Conservation (phyloP, 2,329 filamentous ascomycete species). For the Chaetomiaceae sp. region DNA sequence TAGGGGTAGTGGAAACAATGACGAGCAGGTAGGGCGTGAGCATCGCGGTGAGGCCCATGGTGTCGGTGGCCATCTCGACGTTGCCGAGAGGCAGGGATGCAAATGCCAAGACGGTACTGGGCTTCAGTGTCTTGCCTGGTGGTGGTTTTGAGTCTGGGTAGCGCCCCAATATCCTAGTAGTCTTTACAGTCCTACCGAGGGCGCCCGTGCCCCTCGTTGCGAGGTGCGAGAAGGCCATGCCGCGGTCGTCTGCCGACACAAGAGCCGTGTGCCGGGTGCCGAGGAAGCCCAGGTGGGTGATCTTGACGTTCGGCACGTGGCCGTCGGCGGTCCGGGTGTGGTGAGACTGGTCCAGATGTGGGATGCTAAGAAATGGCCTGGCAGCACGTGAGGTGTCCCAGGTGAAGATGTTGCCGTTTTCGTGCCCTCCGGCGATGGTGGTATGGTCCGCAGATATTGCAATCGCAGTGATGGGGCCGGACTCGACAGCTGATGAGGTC, state of each 20-base stretch:
- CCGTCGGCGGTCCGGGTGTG: slow-evolving; percentile 69
- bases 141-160: slow-evolving; percentile 71
- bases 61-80: slow-evolving; percentile 80
- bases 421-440: slow-evolving; percentile 85
- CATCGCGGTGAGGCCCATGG: slow-evolving; percentile 87
- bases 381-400: slow-evolving; percentile 87
- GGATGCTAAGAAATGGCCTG: slow-evolving; percentile 82
- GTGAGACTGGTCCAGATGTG: slow-evolving; percentile 65
- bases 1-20: slow-evolving; percentile 92
- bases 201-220: slow-evolving; percentile 87
- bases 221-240: slow-evolving; percentile 98
- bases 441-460: slow-evolving; percentile 92
- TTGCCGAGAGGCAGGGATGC: slow-evolving; percentile 90
- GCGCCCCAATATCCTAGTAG: slow-evolving; percentile 81
- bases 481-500: slow-evolving; percentile 68
- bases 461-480: slow-evolving; percentile 78
- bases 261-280: slow-evolving; percentile 90
- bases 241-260: slow-evolving; percentile 88
- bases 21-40: slow-evolving; percentile 93
- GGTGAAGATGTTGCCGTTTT: slow-evolving; percentile 87
- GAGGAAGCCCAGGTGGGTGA: slow-evolving; percentile 91
- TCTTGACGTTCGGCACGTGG: slow-evolving; percentile 70
- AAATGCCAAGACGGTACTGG: slow-evolving; percentile 92
- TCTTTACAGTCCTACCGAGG: slow-evolving; percentile 80
- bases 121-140: slow-evolving; percentile 68